A percentile compares a stretch with the other conserved stretches of the same genome.
phyloP scores from a whole-genome alignment of 2,329 filamentous ascomycete species.

The Cordyceps tenuipes region DNA sequence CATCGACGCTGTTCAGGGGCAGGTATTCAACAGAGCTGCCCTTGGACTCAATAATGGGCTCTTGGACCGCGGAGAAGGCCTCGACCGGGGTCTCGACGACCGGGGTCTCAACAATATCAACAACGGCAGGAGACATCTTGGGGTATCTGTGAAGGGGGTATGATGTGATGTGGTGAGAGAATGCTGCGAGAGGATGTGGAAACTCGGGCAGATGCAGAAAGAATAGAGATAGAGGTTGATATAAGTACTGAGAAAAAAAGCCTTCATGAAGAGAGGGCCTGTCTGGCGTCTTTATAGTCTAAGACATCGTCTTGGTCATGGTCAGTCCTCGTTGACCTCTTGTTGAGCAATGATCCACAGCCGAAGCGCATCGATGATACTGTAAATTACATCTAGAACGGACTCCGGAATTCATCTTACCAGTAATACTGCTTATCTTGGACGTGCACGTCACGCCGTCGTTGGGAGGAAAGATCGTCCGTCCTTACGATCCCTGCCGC shows the following conservation, averaged over 20 bases:
- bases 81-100: conserved; percentile 5
- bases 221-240: not conserved
- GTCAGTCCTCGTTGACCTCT: not conserved
- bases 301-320: not conserved
- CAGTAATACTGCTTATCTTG: conserved; percentile 12
- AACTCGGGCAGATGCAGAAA: not conserved
- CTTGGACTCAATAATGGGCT: conserved; percentile 8
- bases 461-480: not conserved
- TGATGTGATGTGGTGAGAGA: not conserved
- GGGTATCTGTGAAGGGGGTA: not conserved
- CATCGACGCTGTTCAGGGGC: conserved; percentile 12
- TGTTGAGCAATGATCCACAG: not conserved
- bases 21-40: conserved; percentile 10
- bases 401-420: not conserved
- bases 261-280: not conserved
- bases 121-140: conserved; percentile 6
- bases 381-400: conserved; percentile 6
- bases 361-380: not conserved
- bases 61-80: not conserved
- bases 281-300: conserved; percentile 6
- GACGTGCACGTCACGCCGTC: not conserved
- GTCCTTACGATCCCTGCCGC: not conserved
- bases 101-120: conserved; percentile 8
- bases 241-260: not conserved
- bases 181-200: not conserved